Evolutionary conservation across 352 stramenopile species (phyloP).

Genomic region (Phytophthora multivora): DNA sequence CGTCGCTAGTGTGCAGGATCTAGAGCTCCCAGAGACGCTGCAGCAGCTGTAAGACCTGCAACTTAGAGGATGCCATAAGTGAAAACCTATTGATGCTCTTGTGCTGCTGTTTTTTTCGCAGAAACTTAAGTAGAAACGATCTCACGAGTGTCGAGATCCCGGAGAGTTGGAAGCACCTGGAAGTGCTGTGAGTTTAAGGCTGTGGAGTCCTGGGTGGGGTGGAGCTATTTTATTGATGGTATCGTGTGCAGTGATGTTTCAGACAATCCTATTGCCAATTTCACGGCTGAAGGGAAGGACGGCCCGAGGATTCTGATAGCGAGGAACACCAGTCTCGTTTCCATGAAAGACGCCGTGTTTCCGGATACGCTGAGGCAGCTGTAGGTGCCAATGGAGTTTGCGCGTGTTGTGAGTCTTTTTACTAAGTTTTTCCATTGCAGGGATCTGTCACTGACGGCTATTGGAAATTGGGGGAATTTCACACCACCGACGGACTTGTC

Average conservation of each 20-base stretch:
- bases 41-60: constrained; percentile 18
- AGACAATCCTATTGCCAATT: constrained; percentile 32
- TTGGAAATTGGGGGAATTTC: constrained; percentile 29
- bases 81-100: constrained; percentile 2
- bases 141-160: constrained; percentile 26
- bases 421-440: constrained; percentile 14
- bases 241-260: constrained; percentile 28
- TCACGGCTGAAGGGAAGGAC: constrained; percentile 21
- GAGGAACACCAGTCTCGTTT: constrained; percentile 22
- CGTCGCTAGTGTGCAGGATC: constrained; percentile 9
- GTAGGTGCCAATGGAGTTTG: constrained; percentile 1
- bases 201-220: background rate
- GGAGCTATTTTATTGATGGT: background rate
- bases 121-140: constrained; percentile 23
- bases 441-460: constrained; percentile 26
- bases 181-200: constrained; percentile 26
- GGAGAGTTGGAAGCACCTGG: constrained; percentile 15
- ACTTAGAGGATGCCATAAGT: background rate
- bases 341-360: constrained; percentile 17
- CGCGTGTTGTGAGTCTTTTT: background rate
- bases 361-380: constrained; percentile 24
- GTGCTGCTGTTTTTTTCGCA: background rate
- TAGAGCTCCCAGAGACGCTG: constrained; percentile 25
- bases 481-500: constrained; percentile 33
- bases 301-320: constrained; percentile 27